Evolutionary conservation across 2,329 filamentous ascomycete species (phyloP).

Genomic region (Tolypocladium pustulatum): DNA sequence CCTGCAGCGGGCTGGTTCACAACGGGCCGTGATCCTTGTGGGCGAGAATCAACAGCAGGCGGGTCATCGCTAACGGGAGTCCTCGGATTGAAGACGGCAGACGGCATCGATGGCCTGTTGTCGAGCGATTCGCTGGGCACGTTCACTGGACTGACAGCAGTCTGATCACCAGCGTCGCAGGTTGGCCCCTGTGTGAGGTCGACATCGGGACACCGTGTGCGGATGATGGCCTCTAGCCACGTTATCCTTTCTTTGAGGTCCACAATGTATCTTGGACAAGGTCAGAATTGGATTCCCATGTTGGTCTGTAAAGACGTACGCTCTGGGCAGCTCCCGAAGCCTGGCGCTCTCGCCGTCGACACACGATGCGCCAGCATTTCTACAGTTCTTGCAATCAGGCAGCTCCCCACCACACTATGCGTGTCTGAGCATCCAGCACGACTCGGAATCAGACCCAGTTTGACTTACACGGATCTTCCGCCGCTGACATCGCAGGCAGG

Average conservation of each 20-base stretch:
- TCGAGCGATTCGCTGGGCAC: background rate
- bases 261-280: conserved; percentile 2
- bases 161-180: background rate
- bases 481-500: conserved; percentile 30
- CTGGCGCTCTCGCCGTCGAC: conserved; percentile 31
- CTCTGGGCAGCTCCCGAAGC: conserved; percentile 28
- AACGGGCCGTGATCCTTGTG: background rate
- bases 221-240: conserved; percentile 36
- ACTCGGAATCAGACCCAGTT: too few relatives aligned
- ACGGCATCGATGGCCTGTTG: conserved; percentile 2
- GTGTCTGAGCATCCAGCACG: background rate
- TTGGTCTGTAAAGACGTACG: conserved; percentile 13
- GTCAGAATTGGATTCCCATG: background rate
- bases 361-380: conserved; percentile 28
- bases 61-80: background rate
- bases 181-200: conserved; percentile 19
- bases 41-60: conserved; percentile 1
- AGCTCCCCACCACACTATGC: conserved; percentile 31
- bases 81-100: conserved; percentile 2
- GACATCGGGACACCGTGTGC: conserved; percentile 28
- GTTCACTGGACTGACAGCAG: background rate
- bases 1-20: background rate
- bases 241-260: background rate
- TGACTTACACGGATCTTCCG: conserved; percentile 35
- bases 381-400: conserved; percentile 31